These are phyloP conservation scores for Xerocomellus amylosporus DNA, from an alignment of 768 basidiomycete species.

Conservation along the genomic window DNA sequence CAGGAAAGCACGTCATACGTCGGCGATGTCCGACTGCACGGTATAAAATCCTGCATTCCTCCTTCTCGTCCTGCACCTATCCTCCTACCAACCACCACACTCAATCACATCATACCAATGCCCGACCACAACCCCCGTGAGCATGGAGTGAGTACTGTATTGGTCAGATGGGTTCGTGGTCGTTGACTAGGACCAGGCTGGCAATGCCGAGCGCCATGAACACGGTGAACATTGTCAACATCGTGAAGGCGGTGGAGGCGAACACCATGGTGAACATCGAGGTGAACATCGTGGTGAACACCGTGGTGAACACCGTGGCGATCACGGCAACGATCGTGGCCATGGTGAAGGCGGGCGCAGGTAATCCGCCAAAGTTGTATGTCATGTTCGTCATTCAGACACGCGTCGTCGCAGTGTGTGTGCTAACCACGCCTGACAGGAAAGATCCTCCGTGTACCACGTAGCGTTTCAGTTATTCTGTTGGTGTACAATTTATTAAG, in stretches of 20 bases:
- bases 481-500: neutral
- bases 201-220: too few species aligned
- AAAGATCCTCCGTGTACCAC: neutral
- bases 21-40: neutral
- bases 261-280: too few species aligned
- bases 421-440: neutral
- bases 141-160: slow-evolving; percentile 1
- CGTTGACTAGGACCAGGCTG: slow-evolving; percentile 1
- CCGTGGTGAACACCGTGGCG: too few species aligned
- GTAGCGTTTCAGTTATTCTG: neutral
- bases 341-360: neutral
- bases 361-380: neutral
- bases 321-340: too few species aligned
- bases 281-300: too few species aligned
- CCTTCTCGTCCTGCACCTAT: neutral
- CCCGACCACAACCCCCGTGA: slow-evolving; percentile 4
- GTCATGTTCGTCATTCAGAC: neutral
- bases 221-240: too few species aligned
- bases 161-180: neutral
- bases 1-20: neutral
- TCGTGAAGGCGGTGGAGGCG: too few species aligned
- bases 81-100: neutral
- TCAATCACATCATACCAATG: neutral
- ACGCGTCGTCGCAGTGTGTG: neutral
- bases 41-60: slow-evolving; percentile 1